Percentiles rank a stretch among this genome's conserved stretches.
phyloP scores from a whole-genome alignment of 345 rosid species.

The Citrus sinensis region DNA sequence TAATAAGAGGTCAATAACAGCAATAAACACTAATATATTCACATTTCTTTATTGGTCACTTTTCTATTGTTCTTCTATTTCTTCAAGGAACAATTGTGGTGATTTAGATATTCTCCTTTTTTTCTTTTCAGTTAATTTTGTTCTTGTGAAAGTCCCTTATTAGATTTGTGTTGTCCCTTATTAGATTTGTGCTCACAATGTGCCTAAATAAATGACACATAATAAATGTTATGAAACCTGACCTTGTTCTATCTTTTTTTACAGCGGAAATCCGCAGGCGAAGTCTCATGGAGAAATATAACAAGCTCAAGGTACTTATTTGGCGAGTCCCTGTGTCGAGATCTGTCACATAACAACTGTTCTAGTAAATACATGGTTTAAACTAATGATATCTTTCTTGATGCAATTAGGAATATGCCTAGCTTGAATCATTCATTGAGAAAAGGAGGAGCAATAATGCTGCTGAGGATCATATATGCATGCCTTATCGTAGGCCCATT shows the following conservation, averaged over 20 bases:
- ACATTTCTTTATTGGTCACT: neutral
- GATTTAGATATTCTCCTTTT: neutral
- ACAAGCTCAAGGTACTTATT: neutral
- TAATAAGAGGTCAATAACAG: neutral
- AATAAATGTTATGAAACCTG: constrained; percentile 2
- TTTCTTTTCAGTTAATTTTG: neutral
- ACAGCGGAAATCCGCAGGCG: constrained; percentile 79
- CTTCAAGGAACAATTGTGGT: neutral
- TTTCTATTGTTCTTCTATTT: too few species aligned
- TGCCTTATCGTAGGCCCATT: constrained; percentile 72
- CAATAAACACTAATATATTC: neutral
- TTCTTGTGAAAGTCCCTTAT: neutral
- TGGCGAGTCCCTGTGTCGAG: neutral
- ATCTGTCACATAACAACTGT: neutral
- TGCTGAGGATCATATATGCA: constrained; percentile 73
- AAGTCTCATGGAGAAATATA: constrained; percentile 57
- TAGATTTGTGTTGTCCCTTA: neutral
- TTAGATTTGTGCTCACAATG: neutral
- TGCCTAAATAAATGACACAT: neutral
- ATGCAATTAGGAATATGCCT: constrained; percentile 36
- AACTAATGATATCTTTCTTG: neutral
- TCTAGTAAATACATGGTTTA: neutral
- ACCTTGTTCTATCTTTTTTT: constrained; percentile 9
- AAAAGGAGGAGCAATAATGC: constrained; percentile 74
- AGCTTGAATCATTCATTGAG: constrained; percentile 76